Percentiles rank a stretch among this genome's conserved stretches.
Evolutionary conservation across 1,284 basidiomycete species (phyloP).

Genomic region (Microbotryum violaceum): DNA sequence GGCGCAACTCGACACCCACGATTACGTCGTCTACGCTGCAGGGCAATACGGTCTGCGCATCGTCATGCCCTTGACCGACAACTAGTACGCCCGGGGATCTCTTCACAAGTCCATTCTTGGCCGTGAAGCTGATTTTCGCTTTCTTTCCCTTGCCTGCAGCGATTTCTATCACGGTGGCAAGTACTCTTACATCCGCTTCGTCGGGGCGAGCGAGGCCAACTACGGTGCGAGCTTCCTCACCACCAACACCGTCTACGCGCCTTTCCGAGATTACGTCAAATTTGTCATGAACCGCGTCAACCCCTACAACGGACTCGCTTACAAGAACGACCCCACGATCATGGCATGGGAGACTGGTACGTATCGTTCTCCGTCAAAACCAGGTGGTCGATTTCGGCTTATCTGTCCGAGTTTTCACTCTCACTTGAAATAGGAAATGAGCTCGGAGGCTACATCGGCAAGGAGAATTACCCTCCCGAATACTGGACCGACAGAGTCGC

Average conservation of each 20-base stretch:
- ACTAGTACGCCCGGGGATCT: constrained; percentile 3
- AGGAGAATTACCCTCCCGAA: constrained; percentile 17
- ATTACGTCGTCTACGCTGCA: constrained; percentile 23
- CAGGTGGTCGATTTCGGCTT: no score
- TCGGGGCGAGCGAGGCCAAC: not conserved
- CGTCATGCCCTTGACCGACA: constrained; percentile 18
- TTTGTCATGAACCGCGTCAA: constrained; percentile 13
- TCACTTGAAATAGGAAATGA: constrained; percentile 9
- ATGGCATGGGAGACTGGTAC: constrained; percentile 28
- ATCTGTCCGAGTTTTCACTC: no score
- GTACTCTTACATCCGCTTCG: constrained; percentile 17
- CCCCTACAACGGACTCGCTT: constrained; percentile 26
- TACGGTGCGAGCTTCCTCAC: constrained; percentile 13
- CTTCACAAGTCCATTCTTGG: not conserved
- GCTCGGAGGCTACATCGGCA: constrained; percentile 23
- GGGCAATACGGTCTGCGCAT: constrained; percentile 22
- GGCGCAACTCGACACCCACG: constrained; percentile 2
- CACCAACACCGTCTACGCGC: not conserved
- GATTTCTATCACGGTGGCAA: constrained; percentile 16
- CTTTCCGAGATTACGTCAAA: constrained; percentile 11
- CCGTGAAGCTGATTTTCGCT: not conserved
- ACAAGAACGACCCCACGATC: constrained; percentile 30
- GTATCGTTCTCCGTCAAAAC: no score
- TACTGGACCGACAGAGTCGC: constrained; percentile 19
- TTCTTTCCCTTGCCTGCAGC: not conserved